Evolutionary conservation across 2,329 filamentous ascomycete genomes (phyloP).

Genomic region (Coniella vitis): DNA sequence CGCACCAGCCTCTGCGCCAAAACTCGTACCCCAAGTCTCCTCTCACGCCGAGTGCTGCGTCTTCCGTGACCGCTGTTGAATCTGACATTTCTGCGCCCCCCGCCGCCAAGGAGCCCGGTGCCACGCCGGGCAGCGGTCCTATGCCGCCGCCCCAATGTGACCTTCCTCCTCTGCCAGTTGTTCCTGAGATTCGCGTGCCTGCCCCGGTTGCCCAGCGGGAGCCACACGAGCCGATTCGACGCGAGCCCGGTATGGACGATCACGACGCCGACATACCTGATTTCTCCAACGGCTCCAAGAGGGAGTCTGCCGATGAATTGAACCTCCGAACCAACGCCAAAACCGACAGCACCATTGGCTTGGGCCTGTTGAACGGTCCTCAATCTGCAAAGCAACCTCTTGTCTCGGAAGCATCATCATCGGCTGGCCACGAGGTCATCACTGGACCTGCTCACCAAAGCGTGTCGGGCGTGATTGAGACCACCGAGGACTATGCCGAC

Average conservation of each 20-base stretch:
- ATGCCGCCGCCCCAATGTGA: conserved; percentile 32
- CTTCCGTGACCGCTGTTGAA: conserved; percentile 21
- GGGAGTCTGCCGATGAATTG: conserved; percentile 10
- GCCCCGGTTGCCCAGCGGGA: conserved; percentile 25
- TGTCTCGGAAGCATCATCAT: conserved; percentile 7
- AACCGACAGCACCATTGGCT: conserved; percentile 9
- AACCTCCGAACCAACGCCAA: not conserved
- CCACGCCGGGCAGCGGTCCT: conserved; percentile 33
- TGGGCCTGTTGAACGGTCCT: conserved; percentile 13
- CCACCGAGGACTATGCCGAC: conserved; percentile 29
- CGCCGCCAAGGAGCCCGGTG: conserved; percentile 23
- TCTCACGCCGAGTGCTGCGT: conserved; percentile 26
- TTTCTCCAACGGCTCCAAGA: conserved; percentile 10
- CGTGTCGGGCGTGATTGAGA: conserved; percentile 24
- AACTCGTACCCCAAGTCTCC: conserved; percentile 40
- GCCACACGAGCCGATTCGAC: conserved; percentile 5
- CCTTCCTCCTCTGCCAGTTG: conserved; percentile 17
- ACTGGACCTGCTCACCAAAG: conserved; percentile 14
- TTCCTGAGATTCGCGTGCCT: conserved; percentile 30
- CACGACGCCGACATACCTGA: conserved; percentile 9
- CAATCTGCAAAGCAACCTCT: not conserved
- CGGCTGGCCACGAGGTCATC: conserved; percentile 7
- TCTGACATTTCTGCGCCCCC: conserved; percentile 18
- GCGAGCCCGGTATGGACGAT: conserved; percentile 1
- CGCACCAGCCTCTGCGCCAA: conserved; percentile 30